Evolutionary conservation across 768 basidiomycete species (phyloP), one percentile per base, ranked within the genome.

Genomic region (Gloeostereum incarnatum): DNA sequence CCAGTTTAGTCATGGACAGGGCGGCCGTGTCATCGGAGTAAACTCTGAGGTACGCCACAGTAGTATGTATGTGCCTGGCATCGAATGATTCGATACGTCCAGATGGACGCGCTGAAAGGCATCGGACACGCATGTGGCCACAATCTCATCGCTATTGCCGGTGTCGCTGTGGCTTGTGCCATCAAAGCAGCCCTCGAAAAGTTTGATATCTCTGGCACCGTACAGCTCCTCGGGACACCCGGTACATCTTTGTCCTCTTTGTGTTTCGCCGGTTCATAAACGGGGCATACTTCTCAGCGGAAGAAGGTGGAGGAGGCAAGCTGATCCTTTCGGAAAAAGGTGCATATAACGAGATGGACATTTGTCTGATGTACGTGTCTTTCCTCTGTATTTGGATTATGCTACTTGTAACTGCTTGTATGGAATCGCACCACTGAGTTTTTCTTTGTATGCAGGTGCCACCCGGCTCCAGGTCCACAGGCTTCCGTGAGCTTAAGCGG

Each of bases 61-160:
- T 17, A 49, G 60, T 29, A 58, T 42, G 44, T 27, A 31, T 34
- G 8, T 24, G 16, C 18, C n/a, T 38, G 10, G 34, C n/a, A n/a
- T 21, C 37, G 20, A 38, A 14, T 30, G 18, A 23, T n/a, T n/a
- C n/a, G n/a, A n/a, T n/a, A n/a, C n/a, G 9, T 26, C 3, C 42
- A 73, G 71, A 78, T 80, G 77, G 77, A 79, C 39, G 80, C 79
- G 1, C 60, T 81, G 8, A 58, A 57, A 13, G 61, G 71, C 0
- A 63, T 79, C 26, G 76, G 82, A 0, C 82, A 84, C 45, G 82
- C 80, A 1, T 89, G 86, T 49, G 86, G 86, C 2, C 86, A 90
- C 51, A 89, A 89, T 48, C 62, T 90, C 34, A 89, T 90, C 36
- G 85, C 81, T 1, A 82, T 88, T 17, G 48, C 66, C 39, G 85